Base-by-base conservation (phyloP, 2,329 filamentous ascomycete species). In the Fusarium heterosporum region DNA sequence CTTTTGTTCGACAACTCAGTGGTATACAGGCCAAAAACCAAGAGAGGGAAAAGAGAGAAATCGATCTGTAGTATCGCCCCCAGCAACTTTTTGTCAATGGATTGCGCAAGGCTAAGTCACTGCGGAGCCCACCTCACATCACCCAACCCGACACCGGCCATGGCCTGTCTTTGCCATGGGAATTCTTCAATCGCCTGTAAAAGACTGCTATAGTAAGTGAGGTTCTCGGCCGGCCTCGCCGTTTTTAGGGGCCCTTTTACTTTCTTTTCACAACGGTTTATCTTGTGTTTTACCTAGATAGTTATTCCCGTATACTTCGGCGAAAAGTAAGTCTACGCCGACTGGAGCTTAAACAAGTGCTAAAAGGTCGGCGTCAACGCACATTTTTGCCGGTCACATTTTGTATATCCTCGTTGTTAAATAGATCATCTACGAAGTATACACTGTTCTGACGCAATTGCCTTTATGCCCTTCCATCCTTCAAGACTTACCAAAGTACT, bases 121-220 rank as follows among this genome's bases (percentile, higher is more conserved):
- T 63, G 66, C 58, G 66, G 66, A 67, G 65, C 66, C 62, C 54
- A 32, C 56, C 32, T 61, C 39, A 29, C 36, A 22, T 28, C 40
- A 43, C 19, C 39, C 32, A 29, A 61, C 43, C 56, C 59, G 42
- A 43, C 55, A 58, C 58, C 57, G 55, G 55, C 55, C 34, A 36
- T 36, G 8, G 34, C 34, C 34, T 36, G n/a, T 36, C n/a, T 34
- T 34, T 34, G 32, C 32, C 13, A 16, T 9, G 14, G 8, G 4
- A 14, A 34, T 36, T 36, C 16, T 17, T 36, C 34, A n/a, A 36
- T 48, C 39, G 14, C 39, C 39, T 60, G 38, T 41, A 36, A 25
- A 10, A 46, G 13, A 32, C 14, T 16, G 17, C 30, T 26, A 25
- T 19, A 39, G 25, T 30, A 22, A 4, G 22, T 54, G 8, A 46